Conservation (phyloP, 75 land plant species). For the Cunninghamia lanceolata region DNA sequence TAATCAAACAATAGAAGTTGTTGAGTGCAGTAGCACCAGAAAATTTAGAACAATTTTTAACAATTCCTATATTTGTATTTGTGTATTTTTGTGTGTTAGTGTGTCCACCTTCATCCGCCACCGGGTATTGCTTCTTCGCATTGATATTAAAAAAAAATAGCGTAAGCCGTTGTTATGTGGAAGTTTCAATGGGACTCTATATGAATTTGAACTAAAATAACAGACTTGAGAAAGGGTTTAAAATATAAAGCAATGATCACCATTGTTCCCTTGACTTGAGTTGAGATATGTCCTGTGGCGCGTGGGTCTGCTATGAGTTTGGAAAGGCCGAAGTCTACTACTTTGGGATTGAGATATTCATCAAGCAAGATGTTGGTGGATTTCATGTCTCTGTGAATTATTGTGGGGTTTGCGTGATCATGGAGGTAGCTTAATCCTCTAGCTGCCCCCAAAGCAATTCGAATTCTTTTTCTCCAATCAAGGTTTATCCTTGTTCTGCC, state of each 20-base stretch:
- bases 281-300: constrained; percentile 39
- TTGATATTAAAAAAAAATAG: no score
- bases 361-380: constrained; percentile 66
- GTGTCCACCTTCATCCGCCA: no score
- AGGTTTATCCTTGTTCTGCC: constrained; percentile 8
- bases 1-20: no score
- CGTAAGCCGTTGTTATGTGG: no score
- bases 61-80: no score
- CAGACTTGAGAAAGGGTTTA: neutral
- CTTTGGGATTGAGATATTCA: constrained; percentile 45
- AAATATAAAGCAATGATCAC: constrained; percentile 14
- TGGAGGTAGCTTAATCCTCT: constrained; percentile 61
- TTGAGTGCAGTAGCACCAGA: no score
- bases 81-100: no score
- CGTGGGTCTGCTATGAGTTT: constrained; percentile 31
- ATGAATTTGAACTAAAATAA: no score
- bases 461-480: constrained; percentile 21
- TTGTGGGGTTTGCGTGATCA: constrained; percentile 49
- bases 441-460: constrained; percentile 37
- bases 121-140: no score
- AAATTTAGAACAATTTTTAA: no score
- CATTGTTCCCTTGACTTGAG: constrained; percentile 86
- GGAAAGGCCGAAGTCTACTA: constrained; percentile 64
- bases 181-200: neutral
- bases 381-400: constrained; percentile 71